A percentile compares a stretch with the other conserved stretches of the same genome.
Evolutionary conservation across 495 filamentous ascomycete species (phyloP).

Genomic region (Clohesyomyces aquaticus): DNA sequence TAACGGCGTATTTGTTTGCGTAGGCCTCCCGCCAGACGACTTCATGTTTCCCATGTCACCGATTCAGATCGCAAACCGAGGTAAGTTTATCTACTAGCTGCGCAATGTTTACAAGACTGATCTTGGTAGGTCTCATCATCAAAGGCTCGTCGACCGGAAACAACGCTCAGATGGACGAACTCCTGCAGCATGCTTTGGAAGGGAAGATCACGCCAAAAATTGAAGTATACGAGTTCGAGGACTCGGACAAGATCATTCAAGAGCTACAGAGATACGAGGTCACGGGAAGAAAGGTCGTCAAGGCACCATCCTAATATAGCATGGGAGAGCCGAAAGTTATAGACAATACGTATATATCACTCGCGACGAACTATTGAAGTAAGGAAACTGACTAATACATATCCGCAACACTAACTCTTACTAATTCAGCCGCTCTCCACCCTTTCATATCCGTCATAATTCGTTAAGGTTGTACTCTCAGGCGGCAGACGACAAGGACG

Average conservation of each 20-base stretch:
- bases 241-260: slow-evolving; percentile 31
- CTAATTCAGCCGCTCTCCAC: too few species aligned
- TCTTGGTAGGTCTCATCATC: slow-evolving; percentile 29
- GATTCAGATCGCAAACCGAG: slow-evolving; percentile 32
- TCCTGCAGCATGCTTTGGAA: slow-evolving; percentile 28
- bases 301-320: slow-evolving; percentile 24
- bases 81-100: slow-evolving; percentile 1
- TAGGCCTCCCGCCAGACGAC: slow-evolving; percentile 30
- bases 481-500: background rate
- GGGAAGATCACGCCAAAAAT: slow-evolving; percentile 37
- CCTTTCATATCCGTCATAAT: too few species aligned
- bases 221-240: slow-evolving; percentile 34
- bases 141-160: slow-evolving; percentile 34
- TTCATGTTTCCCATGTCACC: slow-evolving; percentile 39
- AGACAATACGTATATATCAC: background rate
- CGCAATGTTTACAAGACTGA: slow-evolving; percentile 1
- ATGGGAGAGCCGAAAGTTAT: too few species aligned
- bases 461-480: background rate
- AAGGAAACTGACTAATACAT: too few species aligned
- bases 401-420: too few species aligned
- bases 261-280: slow-evolving; percentile 36
- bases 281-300: slow-evolving; percentile 33
- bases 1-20: slow-evolving; percentile 34
- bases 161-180: slow-evolving; percentile 33
- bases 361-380: background rate